These are phyloP conservation scores for Pichia exigua DNA, from an alignment of 805 yeast genomes.

Conservation along the genomic window DNA sequence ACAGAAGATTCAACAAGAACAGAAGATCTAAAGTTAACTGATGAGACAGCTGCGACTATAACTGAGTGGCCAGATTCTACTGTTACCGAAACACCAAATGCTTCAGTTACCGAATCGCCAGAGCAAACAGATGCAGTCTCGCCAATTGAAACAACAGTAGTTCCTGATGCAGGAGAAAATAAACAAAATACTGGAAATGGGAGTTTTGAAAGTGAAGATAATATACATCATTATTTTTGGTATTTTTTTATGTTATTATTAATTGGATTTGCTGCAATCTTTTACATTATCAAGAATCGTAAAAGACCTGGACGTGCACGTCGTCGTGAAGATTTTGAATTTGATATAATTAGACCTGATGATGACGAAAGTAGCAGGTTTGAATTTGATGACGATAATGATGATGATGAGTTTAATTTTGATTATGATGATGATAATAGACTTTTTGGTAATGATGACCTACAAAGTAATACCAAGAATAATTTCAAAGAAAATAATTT, in stretches of 20 bases:
- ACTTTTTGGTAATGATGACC: not conserved
- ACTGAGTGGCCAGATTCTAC: not conserved
- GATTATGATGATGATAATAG: constrained; percentile 8
- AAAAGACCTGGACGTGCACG: constrained; percentile 35
- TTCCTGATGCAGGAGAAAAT: not conserved
- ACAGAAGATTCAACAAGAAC: constrained; percentile 1
- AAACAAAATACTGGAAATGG: constrained; percentile 1
- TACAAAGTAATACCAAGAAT: not conserved
- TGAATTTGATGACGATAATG: constrained; percentile 17
- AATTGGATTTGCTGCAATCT: constrained; percentile 45
- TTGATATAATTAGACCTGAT: constrained; percentile 69
- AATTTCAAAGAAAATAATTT: not conserved
- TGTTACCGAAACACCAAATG: not conserved
- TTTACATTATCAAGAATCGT: constrained; percentile 34
- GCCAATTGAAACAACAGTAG: not conserved
- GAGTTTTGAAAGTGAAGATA: not conserved
- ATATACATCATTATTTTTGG: constrained; percentile 12
- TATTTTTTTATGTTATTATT: constrained; percentile 48
- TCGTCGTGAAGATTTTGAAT: constrained; percentile 65
- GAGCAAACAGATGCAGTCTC: not conserved
- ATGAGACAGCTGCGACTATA: not conserved
- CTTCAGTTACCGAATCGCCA: no score
- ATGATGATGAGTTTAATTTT: constrained; percentile 8
- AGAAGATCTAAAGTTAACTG: constrained; percentile 2
- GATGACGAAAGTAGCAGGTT: constrained; percentile 30